A percentile compares a stretch with the other conserved stretches of the same genome.
phyloP scores from a whole-genome alignment of 768 basidiomycete genomes.

The Hydnomerulius pinastri region DNA sequence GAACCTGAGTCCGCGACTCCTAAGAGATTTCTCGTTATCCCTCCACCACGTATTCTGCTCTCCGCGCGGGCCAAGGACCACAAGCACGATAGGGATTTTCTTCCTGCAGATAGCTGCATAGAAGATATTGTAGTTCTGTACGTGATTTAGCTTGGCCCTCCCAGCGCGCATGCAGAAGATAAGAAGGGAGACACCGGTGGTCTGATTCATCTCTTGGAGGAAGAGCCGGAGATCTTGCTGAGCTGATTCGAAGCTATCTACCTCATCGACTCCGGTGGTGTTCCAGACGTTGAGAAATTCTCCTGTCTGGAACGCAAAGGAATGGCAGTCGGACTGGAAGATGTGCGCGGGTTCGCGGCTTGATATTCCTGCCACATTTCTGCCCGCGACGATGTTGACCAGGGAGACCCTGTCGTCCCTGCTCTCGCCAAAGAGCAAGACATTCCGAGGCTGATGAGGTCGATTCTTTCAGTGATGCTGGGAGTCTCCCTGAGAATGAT shows the following conservation, averaged over 20 bases:
- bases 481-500: background rate
- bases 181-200: slow-evolving; percentile 22
- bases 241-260: background rate
- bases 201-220: slow-evolving; percentile 14
- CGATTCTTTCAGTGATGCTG: background rate
- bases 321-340: slow-evolving; percentile 3
- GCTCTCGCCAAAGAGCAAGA: slow-evolving; percentile 18
- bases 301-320: slow-evolving; percentile 5
- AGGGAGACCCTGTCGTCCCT: slow-evolving; percentile 14
- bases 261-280: slow-evolving; percentile 13
- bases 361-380: background rate
- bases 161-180: slow-evolving; percentile 30
- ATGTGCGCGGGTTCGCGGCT: background rate
- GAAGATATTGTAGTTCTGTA: slow-evolving; percentile 34
- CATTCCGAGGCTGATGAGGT: slow-evolving; percentile 18
- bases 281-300: slow-evolving; percentile 21
- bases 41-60: slow-evolving; percentile 30
- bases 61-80: slow-evolving; percentile 33
- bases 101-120: slow-evolving; percentile 29
- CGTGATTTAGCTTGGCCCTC: slow-evolving; percentile 17
- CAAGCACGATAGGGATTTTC: slow-evolving; percentile 32
- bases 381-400: slow-evolving; percentile 1
- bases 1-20: slow-evolving; percentile 25
- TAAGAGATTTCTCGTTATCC: slow-evolving; percentile 22
- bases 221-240: slow-evolving; percentile 16